phyloP scores from a whole-genome alignment of 1,139 yeast species.

The Eremothecium coryli region DNA sequence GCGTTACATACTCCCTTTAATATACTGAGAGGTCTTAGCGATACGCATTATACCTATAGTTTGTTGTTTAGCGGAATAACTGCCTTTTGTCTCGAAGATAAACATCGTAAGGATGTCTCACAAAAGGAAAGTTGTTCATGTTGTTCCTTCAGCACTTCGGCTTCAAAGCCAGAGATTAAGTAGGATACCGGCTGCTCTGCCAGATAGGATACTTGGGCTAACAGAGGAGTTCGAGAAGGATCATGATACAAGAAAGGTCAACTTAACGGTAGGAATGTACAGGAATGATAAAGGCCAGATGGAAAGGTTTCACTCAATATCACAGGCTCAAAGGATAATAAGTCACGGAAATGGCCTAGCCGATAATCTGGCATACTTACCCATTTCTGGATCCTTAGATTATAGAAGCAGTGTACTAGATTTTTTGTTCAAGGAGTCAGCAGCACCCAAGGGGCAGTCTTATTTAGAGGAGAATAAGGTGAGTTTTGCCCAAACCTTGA shows the following conservation, averaged over 20 bases:
- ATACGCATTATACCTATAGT: too few relatives aligned
- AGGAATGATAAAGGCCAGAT: conserved; percentile 79
- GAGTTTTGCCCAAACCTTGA: conserved; percentile 72
- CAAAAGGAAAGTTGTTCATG: background rate
- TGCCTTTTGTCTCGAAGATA: too few relatives aligned
- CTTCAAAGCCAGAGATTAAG: conserved; percentile 8
- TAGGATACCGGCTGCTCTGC: conserved; percentile 41
- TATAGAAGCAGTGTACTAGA: conserved; percentile 61
- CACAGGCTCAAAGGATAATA: conserved; percentile 44
- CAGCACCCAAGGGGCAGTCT: conserved; percentile 30
- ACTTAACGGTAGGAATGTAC: conserved; percentile 88
- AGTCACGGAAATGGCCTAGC: conserved; percentile 35
- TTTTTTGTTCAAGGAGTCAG: conserved; percentile 54
- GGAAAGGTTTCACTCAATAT: conserved; percentile 79
- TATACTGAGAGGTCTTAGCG: too few relatives aligned
- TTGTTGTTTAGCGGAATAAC: too few relatives aligned
- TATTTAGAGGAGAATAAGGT: conserved; percentile 35
- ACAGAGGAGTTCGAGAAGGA: conserved; percentile 51
- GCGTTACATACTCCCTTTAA: too few relatives aligned
- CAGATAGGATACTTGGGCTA: conserved; percentile 67
- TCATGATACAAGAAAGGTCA: conserved; percentile 57
- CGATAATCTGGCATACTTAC: conserved; percentile 43
- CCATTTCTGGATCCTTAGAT: conserved; percentile 66
- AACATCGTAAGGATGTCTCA: too few relatives aligned
- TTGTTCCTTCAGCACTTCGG: background rate